A percentile compares a stretch with the other conserved stretches of the same genome.
These are phyloP conservation scores for Corchorus olitorius DNA, from an alignment of 345 rosid genomes.

Conservation along the genomic window DNA sequence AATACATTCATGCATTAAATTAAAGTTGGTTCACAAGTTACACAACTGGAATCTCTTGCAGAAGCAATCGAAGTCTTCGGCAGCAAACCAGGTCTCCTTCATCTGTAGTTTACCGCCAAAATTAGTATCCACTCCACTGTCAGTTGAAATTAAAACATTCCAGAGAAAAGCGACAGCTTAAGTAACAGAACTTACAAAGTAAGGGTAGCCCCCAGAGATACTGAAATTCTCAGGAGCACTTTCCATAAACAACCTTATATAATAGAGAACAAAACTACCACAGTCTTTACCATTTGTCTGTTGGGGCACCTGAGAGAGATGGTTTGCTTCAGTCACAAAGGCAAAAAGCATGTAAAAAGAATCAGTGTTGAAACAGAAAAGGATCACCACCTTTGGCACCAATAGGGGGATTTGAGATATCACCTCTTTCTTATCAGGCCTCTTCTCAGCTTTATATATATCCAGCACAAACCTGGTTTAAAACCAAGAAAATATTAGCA, in stretches of 20 bases:
- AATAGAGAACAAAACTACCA: conserved; percentile 69
- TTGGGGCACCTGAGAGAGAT: conserved; percentile 58
- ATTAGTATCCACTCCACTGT: not conserved
- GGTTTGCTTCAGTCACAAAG: not conserved
- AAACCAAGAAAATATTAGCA: not conserved
- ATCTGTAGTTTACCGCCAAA: conserved; percentile 37
- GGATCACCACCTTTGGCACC: conserved; percentile 50
- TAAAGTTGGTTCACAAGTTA: not conserved
- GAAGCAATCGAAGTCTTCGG: conserved; percentile 40
- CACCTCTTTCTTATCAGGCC: conserved; percentile 35
- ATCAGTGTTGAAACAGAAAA: not conserved
- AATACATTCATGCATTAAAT: too few species aligned
- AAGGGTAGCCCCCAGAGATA: conserved; percentile 31
- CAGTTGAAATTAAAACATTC: not conserved
- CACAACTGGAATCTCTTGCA: conserved; percentile 28
- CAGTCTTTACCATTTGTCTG: conserved; percentile 61
- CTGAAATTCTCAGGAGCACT: conserved; percentile 47
- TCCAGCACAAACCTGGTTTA: conserved; percentile 58
- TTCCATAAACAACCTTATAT: conserved; percentile 54
- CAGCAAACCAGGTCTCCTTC: conserved; percentile 57
- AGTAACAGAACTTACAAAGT: conserved; percentile 46
- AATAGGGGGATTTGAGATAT: conserved; percentile 47
- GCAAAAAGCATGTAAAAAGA: not conserved
- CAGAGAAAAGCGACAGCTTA: not conserved
- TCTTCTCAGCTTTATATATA: conserved; percentile 46